Evolutionary conservation across 371 early-diverging fungal genomes (phyloP).

Genomic region (Mortierella sp.): DNA sequence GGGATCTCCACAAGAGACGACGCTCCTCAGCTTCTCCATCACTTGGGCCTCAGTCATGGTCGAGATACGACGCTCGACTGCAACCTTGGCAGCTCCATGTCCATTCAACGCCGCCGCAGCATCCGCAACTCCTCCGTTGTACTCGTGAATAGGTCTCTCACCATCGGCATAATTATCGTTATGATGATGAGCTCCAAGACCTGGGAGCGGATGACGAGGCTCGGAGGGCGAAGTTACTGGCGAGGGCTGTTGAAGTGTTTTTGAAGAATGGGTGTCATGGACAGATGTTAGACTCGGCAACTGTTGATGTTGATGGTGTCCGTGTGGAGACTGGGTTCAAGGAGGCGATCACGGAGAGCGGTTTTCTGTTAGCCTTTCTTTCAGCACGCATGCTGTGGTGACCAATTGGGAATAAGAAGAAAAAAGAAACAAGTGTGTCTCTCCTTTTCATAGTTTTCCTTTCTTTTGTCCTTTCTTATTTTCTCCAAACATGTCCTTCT

Average conservation of each 20-base stretch:
- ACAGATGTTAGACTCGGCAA: constrained; percentile 26
- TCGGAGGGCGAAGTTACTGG: constrained; percentile 41
- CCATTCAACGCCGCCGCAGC: constrained; percentile 56
- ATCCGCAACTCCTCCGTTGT: constrained; percentile 38
- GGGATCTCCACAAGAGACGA: constrained; percentile 92
- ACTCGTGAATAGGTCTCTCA: constrained; percentile 23
- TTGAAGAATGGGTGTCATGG: constrained; percentile 15
- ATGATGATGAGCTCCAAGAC: constrained; percentile 24
- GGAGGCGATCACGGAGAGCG: background rate
- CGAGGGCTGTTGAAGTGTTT: constrained; percentile 35
- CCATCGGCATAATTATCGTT: background rate
- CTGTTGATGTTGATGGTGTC: constrained; percentile 37
- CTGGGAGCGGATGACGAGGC: constrained; percentile 37
- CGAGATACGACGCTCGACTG: constrained; percentile 77
- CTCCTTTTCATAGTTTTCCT: background rate
- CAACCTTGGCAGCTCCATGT: constrained; percentile 62
- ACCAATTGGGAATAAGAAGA: background rate
- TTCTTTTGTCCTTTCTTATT: background rate
- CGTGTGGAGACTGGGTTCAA: constrained; percentile 40
- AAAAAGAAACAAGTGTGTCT: background rate
- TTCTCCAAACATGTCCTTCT: background rate
- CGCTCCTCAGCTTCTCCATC: constrained; percentile 87
- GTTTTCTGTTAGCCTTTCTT: background rate
- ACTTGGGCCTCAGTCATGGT: constrained; percentile 93
- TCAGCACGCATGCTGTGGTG: background rate